Conservation (phyloP, 2,329 filamentous ascomycete genomes). For the Colletotrichum sp. region DNA sequence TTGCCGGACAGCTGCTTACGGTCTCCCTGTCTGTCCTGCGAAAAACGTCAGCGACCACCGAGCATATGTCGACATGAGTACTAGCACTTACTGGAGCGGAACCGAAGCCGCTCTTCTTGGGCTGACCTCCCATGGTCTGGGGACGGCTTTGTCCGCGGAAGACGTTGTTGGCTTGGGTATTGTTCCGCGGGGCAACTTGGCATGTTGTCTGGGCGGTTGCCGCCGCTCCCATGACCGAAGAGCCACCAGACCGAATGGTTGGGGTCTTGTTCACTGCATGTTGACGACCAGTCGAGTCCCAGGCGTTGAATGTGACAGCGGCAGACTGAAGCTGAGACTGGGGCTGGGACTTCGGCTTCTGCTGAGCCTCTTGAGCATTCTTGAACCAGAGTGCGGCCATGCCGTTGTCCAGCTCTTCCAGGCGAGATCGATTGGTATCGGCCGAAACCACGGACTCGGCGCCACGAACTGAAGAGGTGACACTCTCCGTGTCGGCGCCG, state of each 20-base stretch:
- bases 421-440: neutral
- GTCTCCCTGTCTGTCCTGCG: neutral
- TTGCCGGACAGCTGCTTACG: conserved; percentile 5
- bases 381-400: neutral
- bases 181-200: neutral
- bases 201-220: neutral
- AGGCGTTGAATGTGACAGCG: conserved; percentile 25
- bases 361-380: neutral
- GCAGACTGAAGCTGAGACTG: neutral
- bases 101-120: neutral
- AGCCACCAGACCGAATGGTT: conserved; percentile 17
- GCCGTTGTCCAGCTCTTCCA: neutral
- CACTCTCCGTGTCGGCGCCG: neutral
- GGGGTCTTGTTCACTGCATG: conserved; percentile 26
- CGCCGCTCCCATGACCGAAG: neutral
- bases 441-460: neutral
- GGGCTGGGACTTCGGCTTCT: neutral
- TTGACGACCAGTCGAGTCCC: conserved; percentile 30
- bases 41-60: neutral
- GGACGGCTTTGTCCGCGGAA: neutral
- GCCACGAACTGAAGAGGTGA: neutral
- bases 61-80: neutral
- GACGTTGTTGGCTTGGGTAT: neutral
- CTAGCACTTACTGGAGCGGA: neutral
- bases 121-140: neutral